These are phyloP conservation scores for Colletotrichum scovillei DNA, from an alignment of 2,329 filamentous ascomycete genomes.

Conservation along the genomic window DNA sequence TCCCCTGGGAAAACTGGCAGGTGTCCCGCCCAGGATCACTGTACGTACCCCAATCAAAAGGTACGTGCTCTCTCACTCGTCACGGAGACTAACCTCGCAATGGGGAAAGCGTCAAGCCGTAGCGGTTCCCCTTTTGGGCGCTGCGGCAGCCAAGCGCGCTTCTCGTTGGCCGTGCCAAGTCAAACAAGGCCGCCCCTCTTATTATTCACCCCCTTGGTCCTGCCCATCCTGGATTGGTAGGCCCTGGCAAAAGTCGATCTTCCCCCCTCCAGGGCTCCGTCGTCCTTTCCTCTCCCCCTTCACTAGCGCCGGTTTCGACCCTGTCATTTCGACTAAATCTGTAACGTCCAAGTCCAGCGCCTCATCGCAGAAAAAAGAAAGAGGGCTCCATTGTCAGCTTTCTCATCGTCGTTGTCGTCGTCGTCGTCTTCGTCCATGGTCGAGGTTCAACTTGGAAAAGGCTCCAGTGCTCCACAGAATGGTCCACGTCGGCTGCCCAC, in stretches of 20 bases:
- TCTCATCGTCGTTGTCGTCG: neutral
- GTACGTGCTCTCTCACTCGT: no score
- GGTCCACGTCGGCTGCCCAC: neutral
- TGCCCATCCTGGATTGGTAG: neutral
- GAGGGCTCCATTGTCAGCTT: neutral
- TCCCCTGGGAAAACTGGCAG: neutral
- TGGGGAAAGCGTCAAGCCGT: slow-evolving; percentile 24
- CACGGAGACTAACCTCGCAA: slow-evolving; percentile 15
- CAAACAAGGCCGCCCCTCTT: slow-evolving; percentile 21
- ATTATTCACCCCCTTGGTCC: neutral
- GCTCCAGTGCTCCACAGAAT: neutral
- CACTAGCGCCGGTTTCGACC: slow-evolving; percentile 31
- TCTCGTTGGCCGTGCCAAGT: slow-evolving; percentile 33
- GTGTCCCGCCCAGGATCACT: neutral
- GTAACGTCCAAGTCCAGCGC: slow-evolving; percentile 27
- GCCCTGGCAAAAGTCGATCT: slow-evolving; percentile 11
- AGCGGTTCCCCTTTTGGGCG: slow-evolving; percentile 27
- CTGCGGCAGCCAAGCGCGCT: slow-evolving; percentile 31
- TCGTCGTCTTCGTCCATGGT: neutral
- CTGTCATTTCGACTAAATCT: slow-evolving; percentile 35
- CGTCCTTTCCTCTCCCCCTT: neutral
- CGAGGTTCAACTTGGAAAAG: no score
- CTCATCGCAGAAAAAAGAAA: neutral
- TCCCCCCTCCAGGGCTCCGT: neutral
- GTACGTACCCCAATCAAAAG: no score